Base-by-base conservation (phyloP, 176 grass and related monocot genomes). In the Oryza meyeriana region DNA sequence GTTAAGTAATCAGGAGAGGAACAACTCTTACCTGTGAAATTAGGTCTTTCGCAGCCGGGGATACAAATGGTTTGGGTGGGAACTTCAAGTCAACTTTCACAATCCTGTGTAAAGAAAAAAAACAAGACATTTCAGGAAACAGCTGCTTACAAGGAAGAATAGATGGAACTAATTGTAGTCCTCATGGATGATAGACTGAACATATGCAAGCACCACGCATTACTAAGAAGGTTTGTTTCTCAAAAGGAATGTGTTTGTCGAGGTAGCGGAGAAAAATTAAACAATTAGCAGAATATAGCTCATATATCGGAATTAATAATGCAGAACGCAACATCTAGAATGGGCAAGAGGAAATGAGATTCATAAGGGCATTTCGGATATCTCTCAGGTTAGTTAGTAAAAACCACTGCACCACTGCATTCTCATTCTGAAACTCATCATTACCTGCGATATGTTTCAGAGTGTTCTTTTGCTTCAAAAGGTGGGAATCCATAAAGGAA, bases 401-500 rank as follows among this genome's bases (percentile, higher is more conserved):
- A 65, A 76, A 72, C 79, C 12, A 61, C 1, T 39, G 6, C 48
- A 33, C 32, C n/a, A n/a, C n/a, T n/a, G n/a, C n/a, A 83, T 57
- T 41, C 20, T 52, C 50, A 83, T 38, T 52, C 29, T 62, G 42
- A 33, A 35, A 78, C 71, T 62, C 34, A 75, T 61, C 58, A 20
- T 81, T 89, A 99, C 97, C 93, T 99, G 73, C 91, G 75, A 30
- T 99, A 99, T 26, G 97, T 99, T 55, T 99, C 91, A 0, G 97
- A 96, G 14, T 99, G 93, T 27, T 99, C 93, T 70, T 99, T 99
- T 14, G 97, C 97, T 81, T 99, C 97, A 81, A 99, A 99, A 74
- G 97, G 93, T 12, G 97, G 97, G 48, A 89, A 69, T 1, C 93
- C 97, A 31, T 92, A 99, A 32, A 99, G 93, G 44, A 96, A 99